Conservation (phyloP, 768 basidiomycete species). For the Boletus vinaceobasis region DNA sequence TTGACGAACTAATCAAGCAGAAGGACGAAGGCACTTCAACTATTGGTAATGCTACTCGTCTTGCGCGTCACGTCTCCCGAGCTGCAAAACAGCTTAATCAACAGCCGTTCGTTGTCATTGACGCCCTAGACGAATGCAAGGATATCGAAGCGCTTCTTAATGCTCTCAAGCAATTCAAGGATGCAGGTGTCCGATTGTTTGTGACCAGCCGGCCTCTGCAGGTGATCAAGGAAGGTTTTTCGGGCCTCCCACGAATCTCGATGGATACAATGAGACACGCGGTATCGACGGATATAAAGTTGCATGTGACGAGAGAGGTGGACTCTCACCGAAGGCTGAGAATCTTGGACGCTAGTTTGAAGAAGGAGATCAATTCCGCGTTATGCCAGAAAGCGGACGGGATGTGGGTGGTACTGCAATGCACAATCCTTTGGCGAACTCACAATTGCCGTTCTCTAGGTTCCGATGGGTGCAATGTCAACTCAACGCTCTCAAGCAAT, state of each 20-base stretch:
- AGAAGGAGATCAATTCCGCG: neutral
- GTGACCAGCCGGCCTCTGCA: conserved; percentile 4
- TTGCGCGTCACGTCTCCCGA: neutral
- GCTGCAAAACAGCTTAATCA: neutral
- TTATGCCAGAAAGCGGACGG: conserved; percentile 5
- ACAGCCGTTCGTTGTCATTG: conserved; percentile 5
- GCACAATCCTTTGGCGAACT: too few species aligned
- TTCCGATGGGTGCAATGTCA: conserved; percentile 14
- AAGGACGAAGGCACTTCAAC: neutral
- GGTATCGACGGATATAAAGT: neutral
- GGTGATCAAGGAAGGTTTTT: conserved; percentile 3
- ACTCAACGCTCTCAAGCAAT: neutral
- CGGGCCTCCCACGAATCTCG: neutral
- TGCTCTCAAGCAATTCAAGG: neutral
- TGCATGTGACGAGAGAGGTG: conserved; percentile 1
- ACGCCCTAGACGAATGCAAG: conserved; percentile 13
- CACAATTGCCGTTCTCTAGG: neutral
- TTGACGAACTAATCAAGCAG: neutral
- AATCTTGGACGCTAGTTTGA: neutral
- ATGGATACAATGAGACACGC: neutral
- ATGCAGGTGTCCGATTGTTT: conserved; percentile 1
- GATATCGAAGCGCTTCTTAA: neutral
- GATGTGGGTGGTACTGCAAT: neutral
- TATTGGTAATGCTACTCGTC: neutral
- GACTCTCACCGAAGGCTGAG: conserved; percentile 5